phyloP scores from a whole-genome alignment of 495 filamentous ascomycete species.

The Tricharina praecox region DNA sequence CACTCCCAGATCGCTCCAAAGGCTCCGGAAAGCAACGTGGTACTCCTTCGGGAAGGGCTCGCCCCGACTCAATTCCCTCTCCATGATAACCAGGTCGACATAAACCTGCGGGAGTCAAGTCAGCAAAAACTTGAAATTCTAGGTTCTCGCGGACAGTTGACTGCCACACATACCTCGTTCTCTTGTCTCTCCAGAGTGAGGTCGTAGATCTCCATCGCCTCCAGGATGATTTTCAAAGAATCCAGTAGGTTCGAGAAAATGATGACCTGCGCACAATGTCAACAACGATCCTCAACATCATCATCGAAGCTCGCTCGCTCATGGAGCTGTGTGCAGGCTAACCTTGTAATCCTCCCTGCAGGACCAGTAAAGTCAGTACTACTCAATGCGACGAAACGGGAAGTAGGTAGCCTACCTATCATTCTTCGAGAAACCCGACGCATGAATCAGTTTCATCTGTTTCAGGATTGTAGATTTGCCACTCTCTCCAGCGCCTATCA shows the following conservation, averaged over 20 bases:
- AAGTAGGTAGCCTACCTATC: slow-evolving; percentile 39
- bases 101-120: background rate
- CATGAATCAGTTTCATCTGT: slow-evolving; percentile 98
- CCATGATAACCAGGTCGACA: slow-evolving; percentile 36
- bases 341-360: slow-evolving; percentile 8
- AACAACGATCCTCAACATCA: background rate
- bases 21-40: slow-evolving; percentile 57
- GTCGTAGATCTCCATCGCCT: slow-evolving; percentile 78
- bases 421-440: slow-evolving; percentile 74
- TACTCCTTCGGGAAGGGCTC: slow-evolving; percentile 55
- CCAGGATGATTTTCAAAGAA: slow-evolving; percentile 74
- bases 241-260: slow-evolving; percentile 86
- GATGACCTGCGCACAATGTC: slow-evolving; percentile 52
- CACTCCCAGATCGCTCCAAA: slow-evolving; percentile 75
- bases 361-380: background rate
- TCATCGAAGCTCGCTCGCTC: no score
- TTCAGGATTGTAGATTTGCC: slow-evolving; percentile 97
- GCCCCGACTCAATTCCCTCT: slow-evolving; percentile 59
- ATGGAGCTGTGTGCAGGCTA: background rate
- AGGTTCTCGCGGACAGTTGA: no score
- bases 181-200: slow-evolving; percentile 59
- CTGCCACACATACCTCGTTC: slow-evolving; percentile 55
- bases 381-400: background rate
- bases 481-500: slow-evolving; percentile 81
- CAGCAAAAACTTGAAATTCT: no score